Percentiles rank a stretch among this genome's conserved stretches.
phyloP scores from a whole-genome alignment of 1,284 basidiomycete genomes.

The Sporisorium scitamineum region DNA sequence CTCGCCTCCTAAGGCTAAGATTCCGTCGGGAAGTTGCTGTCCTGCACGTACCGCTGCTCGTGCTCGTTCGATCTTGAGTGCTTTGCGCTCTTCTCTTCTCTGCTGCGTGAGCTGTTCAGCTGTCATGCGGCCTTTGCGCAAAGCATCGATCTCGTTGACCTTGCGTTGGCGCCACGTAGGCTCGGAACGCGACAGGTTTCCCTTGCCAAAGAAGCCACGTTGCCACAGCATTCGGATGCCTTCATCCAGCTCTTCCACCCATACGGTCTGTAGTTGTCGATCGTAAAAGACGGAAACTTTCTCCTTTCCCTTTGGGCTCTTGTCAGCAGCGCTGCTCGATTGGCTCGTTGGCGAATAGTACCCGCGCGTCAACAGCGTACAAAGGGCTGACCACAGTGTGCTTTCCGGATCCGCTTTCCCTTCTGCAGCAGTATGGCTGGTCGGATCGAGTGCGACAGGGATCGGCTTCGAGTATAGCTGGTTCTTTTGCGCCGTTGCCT shows the following conservation, averaged over 20 bases:
- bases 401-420: not conserved
- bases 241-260: conserved; percentile 55
- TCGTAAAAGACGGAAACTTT: conserved; percentile 51
- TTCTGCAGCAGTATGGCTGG: not conserved
- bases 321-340: not conserved
- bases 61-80: conserved; percentile 67
- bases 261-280: conserved; percentile 47
- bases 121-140: conserved; percentile 71
- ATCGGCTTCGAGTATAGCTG: conserved; percentile 57
- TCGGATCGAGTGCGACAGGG: conserved; percentile 34
- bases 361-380: conserved; percentile 31
- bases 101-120: conserved; percentile 67
- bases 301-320: conserved; percentile 17
- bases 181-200: conserved; percentile 90
- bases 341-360: conserved; percentile 13
- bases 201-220: conserved; percentile 96
- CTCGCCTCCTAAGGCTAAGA: conserved; percentile 66
- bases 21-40: conserved; percentile 62
- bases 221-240: conserved; percentile 78
- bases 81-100: conserved; percentile 62
- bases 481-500: conserved; percentile 54
- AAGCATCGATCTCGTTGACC: conserved; percentile 66
- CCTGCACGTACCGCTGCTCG: conserved; percentile 65
- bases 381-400: conserved; percentile 21
- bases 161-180: conserved; percentile 80